Conservation (phyloP, 2,329 filamentous ascomycete genomes). For the Cordyceps militaris region DNA sequence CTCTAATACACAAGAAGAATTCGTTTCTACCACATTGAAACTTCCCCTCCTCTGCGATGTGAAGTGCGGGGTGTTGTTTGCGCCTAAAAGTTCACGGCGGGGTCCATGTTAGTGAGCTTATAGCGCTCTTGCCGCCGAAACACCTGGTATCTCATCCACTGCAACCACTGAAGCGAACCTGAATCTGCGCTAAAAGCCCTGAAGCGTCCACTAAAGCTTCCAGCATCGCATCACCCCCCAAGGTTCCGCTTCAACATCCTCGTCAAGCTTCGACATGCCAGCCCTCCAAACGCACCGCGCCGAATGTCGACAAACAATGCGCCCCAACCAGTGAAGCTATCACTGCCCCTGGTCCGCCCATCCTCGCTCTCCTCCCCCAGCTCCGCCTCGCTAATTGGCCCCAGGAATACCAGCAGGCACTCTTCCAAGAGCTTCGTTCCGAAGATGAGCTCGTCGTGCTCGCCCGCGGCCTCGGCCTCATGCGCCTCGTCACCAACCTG, state of each 20-base stretch:
- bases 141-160: too few species aligned
- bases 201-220: background rate
- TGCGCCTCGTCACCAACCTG: slow-evolving; percentile 90
- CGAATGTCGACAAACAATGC: slow-evolving; percentile 48
- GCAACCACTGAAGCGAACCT: background rate
- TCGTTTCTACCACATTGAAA: background rate
- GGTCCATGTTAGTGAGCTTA: background rate
- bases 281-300: slow-evolving; percentile 19
- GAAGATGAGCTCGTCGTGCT: slow-evolving; percentile 94
- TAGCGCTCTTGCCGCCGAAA: background rate
- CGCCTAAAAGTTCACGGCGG: background rate
- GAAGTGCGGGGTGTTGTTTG: background rate
- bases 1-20: background rate
- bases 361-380: background rate
- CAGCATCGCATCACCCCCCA: too few species aligned
- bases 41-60: background rate
- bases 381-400: slow-evolving; percentile 14
- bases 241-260: background rate
- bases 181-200: background rate
- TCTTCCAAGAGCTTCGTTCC: slow-evolving; percentile 81
- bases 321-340: slow-evolving; percentile 70
- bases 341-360: slow-evolving; percentile 50
- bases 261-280: slow-evolving; percentile 5
- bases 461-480: slow-evolving; percentile 82
- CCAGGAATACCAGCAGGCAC: slow-evolving; percentile 84